These are phyloP conservation scores for Hypoxylon fragiforme DNA, from an alignment of 495 filamentous ascomycete species.

Conservation along the genomic window DNA sequence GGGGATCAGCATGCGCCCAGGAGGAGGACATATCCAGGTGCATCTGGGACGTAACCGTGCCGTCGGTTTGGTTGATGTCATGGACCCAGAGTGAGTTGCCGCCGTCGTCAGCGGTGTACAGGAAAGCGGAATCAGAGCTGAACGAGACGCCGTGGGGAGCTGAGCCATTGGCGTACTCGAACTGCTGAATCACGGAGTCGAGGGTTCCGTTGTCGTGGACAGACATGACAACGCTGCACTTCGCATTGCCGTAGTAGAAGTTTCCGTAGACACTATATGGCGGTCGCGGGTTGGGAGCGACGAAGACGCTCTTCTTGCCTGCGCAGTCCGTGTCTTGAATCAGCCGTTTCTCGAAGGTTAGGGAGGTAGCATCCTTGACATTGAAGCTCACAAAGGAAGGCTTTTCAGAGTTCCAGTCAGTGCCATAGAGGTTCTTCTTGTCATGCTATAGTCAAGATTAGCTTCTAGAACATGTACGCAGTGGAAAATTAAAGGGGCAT, in stretches of 20 bases:
- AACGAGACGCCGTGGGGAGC: constrained; percentile 44
- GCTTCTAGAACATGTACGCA: not conserved
- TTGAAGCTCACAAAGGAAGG: constrained; percentile 47
- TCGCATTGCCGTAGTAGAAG: constrained; percentile 35
- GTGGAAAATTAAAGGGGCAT: not conserved
- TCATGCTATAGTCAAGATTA: constrained; percentile 41
- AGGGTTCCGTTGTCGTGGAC: constrained; percentile 37
- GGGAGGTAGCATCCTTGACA: constrained; percentile 51
- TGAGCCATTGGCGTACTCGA: constrained; percentile 32
- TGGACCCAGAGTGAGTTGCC: constrained; percentile 44
- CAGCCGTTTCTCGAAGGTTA: constrained; percentile 65
- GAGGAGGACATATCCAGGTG: constrained; percentile 15
- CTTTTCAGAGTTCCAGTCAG: constrained; percentile 27
- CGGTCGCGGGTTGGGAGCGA: constrained; percentile 18
- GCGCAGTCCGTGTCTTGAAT: constrained; percentile 60
- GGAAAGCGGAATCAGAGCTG: constrained; percentile 9
- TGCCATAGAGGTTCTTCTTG: constrained; percentile 42
- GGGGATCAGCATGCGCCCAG: constrained; percentile 29
- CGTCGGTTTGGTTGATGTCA: constrained; percentile 23
- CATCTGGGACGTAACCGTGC: constrained; percentile 12
- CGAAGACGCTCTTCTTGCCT: constrained; percentile 35
- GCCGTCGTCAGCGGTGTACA: constrained; percentile 42
- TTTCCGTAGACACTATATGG: constrained; percentile 42
- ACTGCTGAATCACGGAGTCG: constrained; percentile 28
- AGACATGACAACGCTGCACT: constrained; percentile 41